Percentiles rank a stretch among this genome's conserved stretches.
phyloP scores from a whole-genome alignment of 2,329 filamentous ascomycete genomes.

The Curvularia eragrostidis region DNA sequence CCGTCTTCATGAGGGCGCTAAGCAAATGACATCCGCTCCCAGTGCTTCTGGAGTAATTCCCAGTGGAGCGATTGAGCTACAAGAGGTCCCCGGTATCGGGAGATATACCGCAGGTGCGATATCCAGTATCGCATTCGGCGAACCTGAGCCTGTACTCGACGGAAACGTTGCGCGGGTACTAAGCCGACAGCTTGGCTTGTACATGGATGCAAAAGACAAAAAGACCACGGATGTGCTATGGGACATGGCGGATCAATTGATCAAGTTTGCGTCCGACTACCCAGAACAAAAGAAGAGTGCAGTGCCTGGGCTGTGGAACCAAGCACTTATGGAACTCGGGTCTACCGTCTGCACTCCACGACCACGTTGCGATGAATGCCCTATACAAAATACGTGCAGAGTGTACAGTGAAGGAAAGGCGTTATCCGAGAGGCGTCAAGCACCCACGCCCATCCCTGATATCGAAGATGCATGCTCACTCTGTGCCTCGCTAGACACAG shows the following conservation, averaged over 20 bases:
- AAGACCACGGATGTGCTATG: constrained; percentile 63
- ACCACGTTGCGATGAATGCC: constrained; percentile 59
- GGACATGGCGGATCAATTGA: constrained; percentile 64
- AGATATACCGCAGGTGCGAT: constrained; percentile 69
- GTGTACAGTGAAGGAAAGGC: constrained; percentile 42
- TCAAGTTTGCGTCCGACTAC: constrained; percentile 56
- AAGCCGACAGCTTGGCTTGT: constrained; percentile 65
- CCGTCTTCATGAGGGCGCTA: constrained; percentile 64
- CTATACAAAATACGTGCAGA: constrained; percentile 42
- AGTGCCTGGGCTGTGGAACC: constrained; percentile 67
- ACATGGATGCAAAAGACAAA: constrained; percentile 64
- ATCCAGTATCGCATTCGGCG: constrained; percentile 67
- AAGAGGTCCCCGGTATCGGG: constrained; percentile 65
- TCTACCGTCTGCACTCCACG: constrained; percentile 68
- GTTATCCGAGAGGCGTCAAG: constrained; percentile 26
- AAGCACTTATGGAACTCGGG: constrained; percentile 70
- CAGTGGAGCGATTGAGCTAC: constrained; percentile 53
- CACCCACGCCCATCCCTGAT: constrained; percentile 22
- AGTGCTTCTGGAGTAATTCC: constrained; percentile 60
- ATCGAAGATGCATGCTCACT: constrained; percentile 43
- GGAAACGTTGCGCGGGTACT: constrained; percentile 69
- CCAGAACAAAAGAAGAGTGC: constrained; percentile 52
- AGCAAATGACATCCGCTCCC: constrained; percentile 52
- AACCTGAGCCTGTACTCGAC: constrained; percentile 66
- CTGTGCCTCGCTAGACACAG: constrained; percentile 39